Base-by-base conservation (phyloP, 2,329 filamentous ascomycete species). In the Neofusicoccum laricinum region DNA sequence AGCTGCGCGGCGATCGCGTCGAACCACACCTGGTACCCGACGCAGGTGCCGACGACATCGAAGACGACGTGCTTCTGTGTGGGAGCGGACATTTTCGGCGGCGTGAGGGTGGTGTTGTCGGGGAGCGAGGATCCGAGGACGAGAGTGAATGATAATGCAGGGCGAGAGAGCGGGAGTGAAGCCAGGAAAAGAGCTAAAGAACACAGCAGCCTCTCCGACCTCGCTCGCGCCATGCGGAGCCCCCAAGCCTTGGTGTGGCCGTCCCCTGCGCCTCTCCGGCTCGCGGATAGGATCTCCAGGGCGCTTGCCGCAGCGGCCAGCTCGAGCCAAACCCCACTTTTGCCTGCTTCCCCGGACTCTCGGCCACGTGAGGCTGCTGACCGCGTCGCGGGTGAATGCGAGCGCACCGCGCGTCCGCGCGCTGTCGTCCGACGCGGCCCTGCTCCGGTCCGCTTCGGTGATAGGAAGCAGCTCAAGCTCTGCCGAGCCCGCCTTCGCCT, bases 41-140 rank as follows among this genome's bases (percentile, higher is more conserved):
- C 79, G 63, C 76, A 77, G n/a, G 82, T 84, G 53, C 82, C 82
- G 49, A 86, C 84, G 1, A 86, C 78, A 68, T 78, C 76, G 66
- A 74, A 75, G 41, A 75, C 73, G 55, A 64, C 63, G 38, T 64
- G 63, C 55, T 64, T 64, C 30, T 63, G 46, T 15, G 48, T 55
- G 17, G 61, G 14, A 2, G 48, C 17, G 19, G 61, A n/a, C 61
- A 63, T 63, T n/a, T 21, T 32, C 2, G 12, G n/a, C 21, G 15
- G 17, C 2, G 46, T 2, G 48, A 19, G 17, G 15, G 4, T 2
- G n/a, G 3, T 2, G 15, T 12, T 34, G 36, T 40, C n/a, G 57
- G 7, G 25, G 25, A 30, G 25, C 25, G 25, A 30, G 25, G n/a
- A 17, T 43, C 17, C 30, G 6, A 36, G 11, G 38, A 63, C 6